These are phyloP conservation scores for Trichoderma sp. DNA, from an alignment of 2,329 filamentous ascomycete genomes.

Conservation along the genomic window DNA sequence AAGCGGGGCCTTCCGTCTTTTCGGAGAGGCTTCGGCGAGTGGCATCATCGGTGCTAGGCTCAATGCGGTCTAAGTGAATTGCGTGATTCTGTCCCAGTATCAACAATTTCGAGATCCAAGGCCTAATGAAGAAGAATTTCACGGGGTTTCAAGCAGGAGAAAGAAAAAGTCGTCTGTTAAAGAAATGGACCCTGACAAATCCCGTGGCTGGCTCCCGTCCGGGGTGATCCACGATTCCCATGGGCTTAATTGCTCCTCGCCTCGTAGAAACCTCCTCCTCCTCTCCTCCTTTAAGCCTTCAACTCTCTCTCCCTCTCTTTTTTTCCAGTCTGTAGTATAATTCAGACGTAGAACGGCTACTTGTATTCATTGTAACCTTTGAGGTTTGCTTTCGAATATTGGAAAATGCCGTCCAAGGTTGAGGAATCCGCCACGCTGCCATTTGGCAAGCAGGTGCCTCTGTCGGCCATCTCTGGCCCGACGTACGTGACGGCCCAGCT, in stretches of 20 bases:
- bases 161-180: constrained; percentile 25
- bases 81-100: constrained; percentile 47
- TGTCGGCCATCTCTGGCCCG: constrained; percentile 74
- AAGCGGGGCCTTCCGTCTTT: constrained; percentile 29
- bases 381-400: background rate
- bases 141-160: constrained; percentile 7
- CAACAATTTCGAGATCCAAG: constrained; percentile 40
- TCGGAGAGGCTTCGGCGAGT: constrained; percentile 30
- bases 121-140: constrained; percentile 26
- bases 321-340: background rate
- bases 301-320: background rate
- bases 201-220: constrained; percentile 34
- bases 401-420: constrained; percentile 25
- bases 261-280: constrained; percentile 23
- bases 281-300: constrained; percentile 24
- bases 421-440: constrained; percentile 55
- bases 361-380: background rate
- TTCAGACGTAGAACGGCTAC: background rate
- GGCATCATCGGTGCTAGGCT: constrained; percentile 41
- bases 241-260: constrained; percentile 28
- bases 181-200: constrained; percentile 36
- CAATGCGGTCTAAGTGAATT: constrained; percentile 42
- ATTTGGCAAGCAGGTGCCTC: constrained; percentile 59
- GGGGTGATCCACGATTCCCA: constrained; percentile 19
- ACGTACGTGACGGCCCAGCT: constrained; percentile 93